phyloP scores from a whole-genome alignment of 2,329 filamentous ascomycete genomes.

The Phoma sp. region DNA sequence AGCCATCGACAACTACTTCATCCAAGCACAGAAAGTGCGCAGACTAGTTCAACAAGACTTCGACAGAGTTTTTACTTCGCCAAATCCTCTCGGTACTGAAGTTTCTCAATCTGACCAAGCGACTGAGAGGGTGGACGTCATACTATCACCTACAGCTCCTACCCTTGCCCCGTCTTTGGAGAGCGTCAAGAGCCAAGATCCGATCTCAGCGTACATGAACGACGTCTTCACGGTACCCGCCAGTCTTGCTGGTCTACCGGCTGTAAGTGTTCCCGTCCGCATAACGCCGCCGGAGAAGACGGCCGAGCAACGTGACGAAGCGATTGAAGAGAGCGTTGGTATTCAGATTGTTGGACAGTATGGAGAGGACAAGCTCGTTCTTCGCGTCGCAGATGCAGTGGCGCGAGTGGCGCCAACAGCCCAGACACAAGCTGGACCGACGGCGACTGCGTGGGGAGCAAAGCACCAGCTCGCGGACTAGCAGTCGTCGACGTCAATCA shows the following conservation, averaged over 20 bases:
- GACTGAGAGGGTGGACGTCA: conserved; percentile 76
- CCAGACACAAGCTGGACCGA: conserved; percentile 8
- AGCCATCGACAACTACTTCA: conserved; percentile 95
- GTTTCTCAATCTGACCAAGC: conserved; percentile 53
- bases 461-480: not conserved
- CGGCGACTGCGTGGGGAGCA: conserved; percentile 22
- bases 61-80: conserved; percentile 72
- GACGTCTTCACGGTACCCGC: conserved; percentile 96
- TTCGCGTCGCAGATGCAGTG: conserved; percentile 60
- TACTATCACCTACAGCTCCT: conserved; percentile 87
- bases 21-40: conserved; percentile 88
- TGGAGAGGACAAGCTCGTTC: conserved; percentile 72
- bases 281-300: conserved; percentile 37
- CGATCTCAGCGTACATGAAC: conserved; percentile 83
- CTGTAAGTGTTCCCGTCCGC: conserved; percentile 77
- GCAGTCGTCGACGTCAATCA: not conserved
- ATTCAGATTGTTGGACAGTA: conserved; percentile 83
- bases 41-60: conserved; percentile 87
- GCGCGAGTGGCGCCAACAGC: conserved; percentile 7
- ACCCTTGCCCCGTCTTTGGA: conserved; percentile 71
- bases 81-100: conserved; percentile 67
- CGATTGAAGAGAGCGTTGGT: conserved; percentile 55
- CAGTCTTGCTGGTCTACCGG: conserved; percentile 87
- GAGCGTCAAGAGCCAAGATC: conserved; percentile 60
- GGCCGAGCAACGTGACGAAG: conserved; percentile 36